Percentiles rank a stretch among this genome's conserved stretches.
phyloP scores from a whole-genome alignment of 2,329 filamentous ascomycete species.

The Aureobasidium musti region DNA sequence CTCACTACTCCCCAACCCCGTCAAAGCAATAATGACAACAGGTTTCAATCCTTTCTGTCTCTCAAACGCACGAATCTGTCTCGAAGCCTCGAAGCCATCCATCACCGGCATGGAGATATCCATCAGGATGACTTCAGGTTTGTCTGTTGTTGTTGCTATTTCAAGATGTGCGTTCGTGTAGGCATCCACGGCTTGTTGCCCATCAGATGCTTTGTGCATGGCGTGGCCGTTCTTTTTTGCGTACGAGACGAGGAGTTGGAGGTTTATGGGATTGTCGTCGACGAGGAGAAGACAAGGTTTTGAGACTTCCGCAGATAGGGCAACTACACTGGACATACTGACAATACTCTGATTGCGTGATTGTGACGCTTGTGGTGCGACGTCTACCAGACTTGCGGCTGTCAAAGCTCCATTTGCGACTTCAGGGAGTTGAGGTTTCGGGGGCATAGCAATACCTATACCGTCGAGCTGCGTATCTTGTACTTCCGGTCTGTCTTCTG shows the following conservation, averaged over 20 bases:
- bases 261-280: slow-evolving; percentile 38
- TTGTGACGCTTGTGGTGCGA: slow-evolving; percentile 24
- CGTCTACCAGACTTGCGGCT: not conserved
- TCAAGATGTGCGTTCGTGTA: slow-evolving; percentile 35
- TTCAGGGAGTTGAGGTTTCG: not conserved
- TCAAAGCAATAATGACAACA: slow-evolving; percentile 34
- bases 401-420: not conserved
- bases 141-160: not conserved
- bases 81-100: slow-evolving; percentile 35
- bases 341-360: slow-evolving; percentile 39
- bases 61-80: slow-evolving; percentile 40
- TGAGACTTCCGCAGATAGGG: not conserved
- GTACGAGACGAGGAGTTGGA: slow-evolving; percentile 40
- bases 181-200: slow-evolving; percentile 48
- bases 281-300: slow-evolving; percentile 37
- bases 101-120: slow-evolving; percentile 34
- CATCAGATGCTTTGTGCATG: slow-evolving; percentile 47
- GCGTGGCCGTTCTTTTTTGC: slow-evolving; percentile 40
- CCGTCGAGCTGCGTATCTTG: not conserved
- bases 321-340: not conserved
- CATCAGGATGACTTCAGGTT: slow-evolving; percentile 46
- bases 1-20: slow-evolving; percentile 33
- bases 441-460: not conserved
- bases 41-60: slow-evolving; percentile 34
- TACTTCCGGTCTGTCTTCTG: not conserved